Conservation (phyloP, 805 yeast genomes). For the Ogataea nitratoaversa region DNA sequence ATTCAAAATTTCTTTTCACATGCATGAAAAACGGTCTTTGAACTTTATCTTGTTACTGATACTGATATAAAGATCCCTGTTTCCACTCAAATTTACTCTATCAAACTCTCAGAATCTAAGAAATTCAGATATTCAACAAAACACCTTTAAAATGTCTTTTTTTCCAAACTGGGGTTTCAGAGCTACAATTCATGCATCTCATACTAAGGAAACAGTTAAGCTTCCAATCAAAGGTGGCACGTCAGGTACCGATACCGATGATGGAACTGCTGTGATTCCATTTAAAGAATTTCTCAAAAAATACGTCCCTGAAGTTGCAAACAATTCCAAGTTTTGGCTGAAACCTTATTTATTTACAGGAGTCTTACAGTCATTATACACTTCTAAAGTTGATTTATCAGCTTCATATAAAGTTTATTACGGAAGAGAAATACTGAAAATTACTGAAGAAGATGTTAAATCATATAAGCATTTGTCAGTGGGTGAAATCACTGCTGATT, state of each 20-base stretch:
- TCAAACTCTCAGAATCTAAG: too few species aligned
- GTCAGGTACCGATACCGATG: background rate
- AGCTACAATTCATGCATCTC: slow-evolving; percentile 25
- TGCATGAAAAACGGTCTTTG: too few species aligned
- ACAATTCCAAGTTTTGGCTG: slow-evolving; percentile 36
- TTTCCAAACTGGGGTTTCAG: slow-evolving; percentile 32
- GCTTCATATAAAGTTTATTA: slow-evolving; percentile 39
- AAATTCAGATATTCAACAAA: too few species aligned
- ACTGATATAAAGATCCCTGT: too few species aligned
- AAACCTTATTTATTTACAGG: slow-evolving; percentile 47
- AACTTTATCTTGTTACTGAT: too few species aligned
- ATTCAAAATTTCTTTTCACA: too few species aligned
- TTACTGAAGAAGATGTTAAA: slow-evolving; percentile 15
- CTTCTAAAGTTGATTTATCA: slow-evolving; percentile 41
- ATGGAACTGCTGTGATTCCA: slow-evolving; percentile 19
- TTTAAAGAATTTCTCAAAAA: slow-evolving; percentile 33
- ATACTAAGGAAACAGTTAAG: slow-evolving; percentile 21
- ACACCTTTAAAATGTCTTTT: slow-evolving; percentile 3
- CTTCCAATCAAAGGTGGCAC: slow-evolving; percentile 17
- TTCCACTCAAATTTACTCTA: too few species aligned
- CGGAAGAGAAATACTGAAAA: slow-evolving; percentile 41
- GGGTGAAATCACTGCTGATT: slow-evolving; percentile 48
- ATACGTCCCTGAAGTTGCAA: slow-evolving; percentile 37
- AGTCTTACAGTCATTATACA: slow-evolving; percentile 46
- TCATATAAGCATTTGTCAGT: slow-evolving; percentile 16